A percentile compares a stretch with the other conserved stretches of the same genome.
phyloP scores from a whole-genome alignment of 805 yeast genomes.

The Jamesozyma hellenica region DNA sequence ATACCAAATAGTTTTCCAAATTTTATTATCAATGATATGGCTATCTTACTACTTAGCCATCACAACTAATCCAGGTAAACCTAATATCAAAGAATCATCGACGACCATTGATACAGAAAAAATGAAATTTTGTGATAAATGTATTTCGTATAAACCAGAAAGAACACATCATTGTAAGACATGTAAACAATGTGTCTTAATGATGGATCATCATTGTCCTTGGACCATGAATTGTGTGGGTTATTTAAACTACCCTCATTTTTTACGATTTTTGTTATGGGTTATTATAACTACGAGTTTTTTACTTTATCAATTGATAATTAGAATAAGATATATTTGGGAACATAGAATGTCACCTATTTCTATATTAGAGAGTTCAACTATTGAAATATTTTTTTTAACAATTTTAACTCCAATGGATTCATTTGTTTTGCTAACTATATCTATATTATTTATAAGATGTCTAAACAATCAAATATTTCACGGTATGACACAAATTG shows the following conservation, averaged over 20 bases:
- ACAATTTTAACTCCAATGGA: constrained; percentile 46
- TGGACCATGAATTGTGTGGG: constrained; percentile 94
- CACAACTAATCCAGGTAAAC: constrained; percentile 53
- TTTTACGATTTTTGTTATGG: constrained; percentile 65
- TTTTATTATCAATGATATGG: constrained; percentile 52
- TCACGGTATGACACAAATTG: constrained; percentile 79
- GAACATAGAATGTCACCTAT: constrained; percentile 31
- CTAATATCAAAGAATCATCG: constrained; percentile 21
- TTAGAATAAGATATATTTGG: constrained; percentile 38
- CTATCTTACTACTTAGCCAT: constrained; percentile 66
- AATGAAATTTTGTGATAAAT: constrained; percentile 58
- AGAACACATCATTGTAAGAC: constrained; percentile 78
- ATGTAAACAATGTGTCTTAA: constrained; percentile 62
- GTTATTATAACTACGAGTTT: constrained; percentile 43
- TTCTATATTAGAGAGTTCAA: constrained; percentile 35
- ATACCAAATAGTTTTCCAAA: constrained; percentile 40
- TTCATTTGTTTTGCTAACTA: constrained; percentile 49
- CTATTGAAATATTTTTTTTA: constrained; percentile 44
- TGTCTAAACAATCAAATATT: constrained; percentile 45
- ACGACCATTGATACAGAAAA: background rate
- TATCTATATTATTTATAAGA: constrained; percentile 50
- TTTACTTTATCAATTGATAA: constrained; percentile 35
- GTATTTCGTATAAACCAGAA: constrained; percentile 67
- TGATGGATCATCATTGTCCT: constrained; percentile 92
- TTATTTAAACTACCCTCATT: constrained; percentile 64